Percentiles rank a stretch among this genome's conserved stretches.
Conservation (phyloP, 257 asterid genomes). For the Verbena officinalis region DNA sequence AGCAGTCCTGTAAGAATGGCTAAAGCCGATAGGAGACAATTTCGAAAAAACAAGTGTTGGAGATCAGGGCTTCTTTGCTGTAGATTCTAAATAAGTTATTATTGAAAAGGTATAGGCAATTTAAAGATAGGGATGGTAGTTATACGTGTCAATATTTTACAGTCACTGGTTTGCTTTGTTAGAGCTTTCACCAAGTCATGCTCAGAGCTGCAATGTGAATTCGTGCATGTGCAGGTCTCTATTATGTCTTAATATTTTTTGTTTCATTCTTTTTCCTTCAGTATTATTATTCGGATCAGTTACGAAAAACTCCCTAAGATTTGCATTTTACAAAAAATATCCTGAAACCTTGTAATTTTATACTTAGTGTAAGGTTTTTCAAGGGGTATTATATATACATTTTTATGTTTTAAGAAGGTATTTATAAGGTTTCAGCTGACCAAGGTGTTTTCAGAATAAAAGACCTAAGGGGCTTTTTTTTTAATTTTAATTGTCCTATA, state of each 20-base stretch:
- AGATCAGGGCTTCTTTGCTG: constrained; percentile 82
- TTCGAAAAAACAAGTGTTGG: constrained; percentile 75
- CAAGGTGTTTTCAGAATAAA: too few species aligned
- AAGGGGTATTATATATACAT: too few species aligned
- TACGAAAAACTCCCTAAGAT: too few species aligned
- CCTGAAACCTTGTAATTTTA: too few species aligned
- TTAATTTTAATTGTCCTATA: too few species aligned
- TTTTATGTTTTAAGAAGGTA: too few species aligned
- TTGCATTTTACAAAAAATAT: too few species aligned
- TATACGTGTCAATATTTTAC: constrained; percentile 55
- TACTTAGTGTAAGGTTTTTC: too few species aligned
- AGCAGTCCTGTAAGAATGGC: constrained; percentile 97
- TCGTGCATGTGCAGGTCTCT: constrained; percentile 29
- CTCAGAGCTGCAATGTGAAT: constrained; percentile 35
- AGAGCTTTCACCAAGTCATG: constrained; percentile 31
- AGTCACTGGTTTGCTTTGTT: constrained; percentile 36
- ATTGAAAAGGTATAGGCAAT: constrained; percentile 45
- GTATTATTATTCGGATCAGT: not conserved
- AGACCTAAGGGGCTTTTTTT: too few species aligned
- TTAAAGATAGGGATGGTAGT: constrained; percentile 32
- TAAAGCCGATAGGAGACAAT: constrained; percentile 64
- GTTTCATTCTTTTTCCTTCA: constrained; percentile 3
- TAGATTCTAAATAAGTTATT: constrained; percentile 60
- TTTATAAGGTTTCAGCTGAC: too few species aligned
- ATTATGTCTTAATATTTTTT: constrained; percentile 14